These are phyloP conservation scores for Funneliformis geosporum DNA, from an alignment of 192 early-diverging fungal species.

Conservation along the genomic window DNA sequence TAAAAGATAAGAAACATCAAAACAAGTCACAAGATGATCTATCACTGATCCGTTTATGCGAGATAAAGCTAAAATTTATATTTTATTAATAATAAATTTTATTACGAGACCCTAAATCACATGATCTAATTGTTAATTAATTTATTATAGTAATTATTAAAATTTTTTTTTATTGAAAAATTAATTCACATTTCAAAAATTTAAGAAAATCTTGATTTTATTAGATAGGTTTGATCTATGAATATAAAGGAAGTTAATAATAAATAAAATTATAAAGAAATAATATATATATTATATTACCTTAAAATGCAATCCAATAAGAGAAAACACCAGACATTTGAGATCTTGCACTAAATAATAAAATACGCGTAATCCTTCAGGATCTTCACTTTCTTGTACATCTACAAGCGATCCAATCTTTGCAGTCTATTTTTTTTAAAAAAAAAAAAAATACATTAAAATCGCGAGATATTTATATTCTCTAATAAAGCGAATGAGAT, in stretches of 20 bases:
- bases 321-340: constrained; percentile 92
- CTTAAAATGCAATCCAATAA: constrained; percentile 97
- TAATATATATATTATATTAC: constrained; percentile 44
- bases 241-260: neutral
- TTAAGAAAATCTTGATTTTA: no score
- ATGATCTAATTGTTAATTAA: no score
- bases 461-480: neutral
- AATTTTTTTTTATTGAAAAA: no score
- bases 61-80: no score
- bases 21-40: no score
- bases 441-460: constrained; percentile 33
- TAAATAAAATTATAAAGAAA: neutral
- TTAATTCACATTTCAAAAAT: no score
- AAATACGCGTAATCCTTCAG: constrained; percentile 90
- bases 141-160: no score
- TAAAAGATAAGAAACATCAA: no score
- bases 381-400: constrained; percentile 85
- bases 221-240: neutral
- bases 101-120: no score
- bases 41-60: no score
- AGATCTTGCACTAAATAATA: constrained; percentile 99
- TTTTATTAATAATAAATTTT: no score
- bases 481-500: neutral
- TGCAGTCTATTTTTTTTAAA: constrained; percentile 79
- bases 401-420: constrained; percentile 93